Base-by-base conservation (phyloP, 2,329 filamentous ascomycete genomes). In the Fusarium humuli region DNA sequence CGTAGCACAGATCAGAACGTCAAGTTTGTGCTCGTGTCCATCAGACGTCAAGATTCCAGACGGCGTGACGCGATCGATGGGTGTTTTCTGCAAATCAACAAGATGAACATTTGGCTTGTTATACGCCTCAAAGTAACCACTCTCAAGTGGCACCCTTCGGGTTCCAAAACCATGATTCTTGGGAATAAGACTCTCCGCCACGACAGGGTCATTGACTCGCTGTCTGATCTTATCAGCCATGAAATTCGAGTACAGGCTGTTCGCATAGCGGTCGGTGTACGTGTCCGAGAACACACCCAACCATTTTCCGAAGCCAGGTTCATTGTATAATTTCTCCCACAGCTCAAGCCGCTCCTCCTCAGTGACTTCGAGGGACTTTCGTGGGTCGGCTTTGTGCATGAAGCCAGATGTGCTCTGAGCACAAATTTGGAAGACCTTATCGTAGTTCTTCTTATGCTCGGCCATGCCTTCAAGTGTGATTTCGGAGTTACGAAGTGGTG, bases 1-100 rank as follows among this genome's bases (percentile, higher is more conserved):
- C 2, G 70, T 72, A 1, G 70, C 70, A 8, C 56, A 73, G 13
- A 73, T 73, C 7, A 73, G 11, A 22, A 73, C 14, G 10, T 73
- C 70, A 7, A 71, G 49, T 3, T 62, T 50, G 16, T 71, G 61
- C 4, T 62, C 57, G 3, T 55, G 20, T 0, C 67, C 67, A 6
- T 73, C 65, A 0, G 58, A 49, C 1, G 59, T 70, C 6, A 52
- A 7, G 14, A 72, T 69, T 4, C 70, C 67, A 1, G 42, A 27
- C 7, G 48, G 18, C 0, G 46, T 57, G 2, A 71, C 64, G 0
- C 41, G 44, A 6, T 58, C 49, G 5, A 73, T 60, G 0, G 70
- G 67, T 1, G 61, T 56, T 18, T 72, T 60, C 18, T 64, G 50
- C 0, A 72, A 14, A 13, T 73, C 67, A 6, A 72, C 53, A 0